Evolutionary conservation across 2,329 filamentous ascomycete species (phyloP).

Genomic region (Paraconiothyrium sp.): DNA sequence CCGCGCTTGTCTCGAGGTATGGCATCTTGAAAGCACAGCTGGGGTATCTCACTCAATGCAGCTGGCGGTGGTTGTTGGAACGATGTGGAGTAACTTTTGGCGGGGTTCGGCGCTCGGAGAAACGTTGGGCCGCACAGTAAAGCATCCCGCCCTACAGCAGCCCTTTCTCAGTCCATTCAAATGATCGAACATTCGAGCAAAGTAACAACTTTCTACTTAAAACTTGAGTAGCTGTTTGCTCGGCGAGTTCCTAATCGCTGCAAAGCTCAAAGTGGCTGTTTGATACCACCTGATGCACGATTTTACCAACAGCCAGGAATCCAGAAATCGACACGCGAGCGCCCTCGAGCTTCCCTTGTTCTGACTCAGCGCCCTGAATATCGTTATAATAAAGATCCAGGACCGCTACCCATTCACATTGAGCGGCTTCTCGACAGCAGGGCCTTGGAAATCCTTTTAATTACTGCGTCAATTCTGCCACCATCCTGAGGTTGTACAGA

Average conservation of each 20-base stretch:
- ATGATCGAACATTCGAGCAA: background rate
- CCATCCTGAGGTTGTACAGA: background rate
- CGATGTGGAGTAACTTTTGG: slow-evolving; percentile 17
- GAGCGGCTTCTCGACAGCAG: background rate
- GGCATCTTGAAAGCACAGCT: slow-evolving; percentile 67
- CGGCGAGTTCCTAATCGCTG: too few relatives aligned
- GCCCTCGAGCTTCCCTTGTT: background rate
- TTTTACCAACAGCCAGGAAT: background rate
- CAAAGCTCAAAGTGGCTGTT: background rate
- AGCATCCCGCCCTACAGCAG: background rate
- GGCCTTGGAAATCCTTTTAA: too few relatives aligned
- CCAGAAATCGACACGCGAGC: background rate
- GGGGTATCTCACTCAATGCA: slow-evolving; percentile 1
- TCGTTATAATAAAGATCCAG: background rate
- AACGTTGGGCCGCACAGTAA: slow-evolving; percentile 2
- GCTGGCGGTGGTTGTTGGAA: background rate
- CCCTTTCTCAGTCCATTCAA: background rate
- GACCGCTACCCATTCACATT: too few relatives aligned
- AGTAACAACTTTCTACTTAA: background rate
- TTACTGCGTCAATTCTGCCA: too few relatives aligned
- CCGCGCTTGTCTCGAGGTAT: slow-evolving; percentile 81
- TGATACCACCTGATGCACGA: background rate
- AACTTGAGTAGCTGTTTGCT: background rate
- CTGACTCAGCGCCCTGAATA: background rate
- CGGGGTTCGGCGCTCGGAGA: slow-evolving; percentile 10